These are phyloP conservation scores for Chlorophyllum brunneum DNA, from an alignment of 768 basidiomycete genomes.

Conservation along the genomic window DNA sequence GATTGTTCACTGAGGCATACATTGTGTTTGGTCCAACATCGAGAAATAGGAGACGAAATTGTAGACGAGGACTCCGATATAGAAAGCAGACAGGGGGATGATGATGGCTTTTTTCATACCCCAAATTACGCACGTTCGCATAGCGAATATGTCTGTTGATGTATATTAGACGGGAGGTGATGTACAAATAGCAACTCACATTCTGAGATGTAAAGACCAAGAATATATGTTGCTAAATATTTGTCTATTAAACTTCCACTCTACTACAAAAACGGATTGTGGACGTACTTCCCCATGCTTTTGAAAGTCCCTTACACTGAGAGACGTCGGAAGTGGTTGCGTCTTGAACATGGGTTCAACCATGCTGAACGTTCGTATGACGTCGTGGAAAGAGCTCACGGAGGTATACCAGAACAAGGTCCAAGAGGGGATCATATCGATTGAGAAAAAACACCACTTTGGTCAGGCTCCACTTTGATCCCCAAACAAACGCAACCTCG, in stretches of 20 bases:
- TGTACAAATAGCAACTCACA: background rate
- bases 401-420: background rate
- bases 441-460: background rate
- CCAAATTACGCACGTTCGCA: constrained; percentile 1
- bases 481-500: background rate
- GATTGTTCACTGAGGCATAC: background rate
- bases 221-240: background rate
- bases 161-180: background rate
- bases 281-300: background rate
- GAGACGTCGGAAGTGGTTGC: no score
- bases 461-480: background rate
- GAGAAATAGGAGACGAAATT: background rate
- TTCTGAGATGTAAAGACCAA: constrained; percentile 1
- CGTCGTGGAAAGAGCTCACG: background rate
- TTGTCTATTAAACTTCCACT: background rate
- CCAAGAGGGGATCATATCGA: background rate
- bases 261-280: no score
- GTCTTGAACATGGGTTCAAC: background rate
- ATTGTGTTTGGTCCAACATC: background rate
- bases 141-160: background rate
- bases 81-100: background rate
- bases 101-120: background rate
- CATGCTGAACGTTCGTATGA: background rate
- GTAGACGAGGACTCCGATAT: background rate
- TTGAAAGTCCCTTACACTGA: background rate